Evolutionary conservation across 352 stramenopile genomes (phyloP).

Genomic region (Globisporangium apiculatum): DNA sequence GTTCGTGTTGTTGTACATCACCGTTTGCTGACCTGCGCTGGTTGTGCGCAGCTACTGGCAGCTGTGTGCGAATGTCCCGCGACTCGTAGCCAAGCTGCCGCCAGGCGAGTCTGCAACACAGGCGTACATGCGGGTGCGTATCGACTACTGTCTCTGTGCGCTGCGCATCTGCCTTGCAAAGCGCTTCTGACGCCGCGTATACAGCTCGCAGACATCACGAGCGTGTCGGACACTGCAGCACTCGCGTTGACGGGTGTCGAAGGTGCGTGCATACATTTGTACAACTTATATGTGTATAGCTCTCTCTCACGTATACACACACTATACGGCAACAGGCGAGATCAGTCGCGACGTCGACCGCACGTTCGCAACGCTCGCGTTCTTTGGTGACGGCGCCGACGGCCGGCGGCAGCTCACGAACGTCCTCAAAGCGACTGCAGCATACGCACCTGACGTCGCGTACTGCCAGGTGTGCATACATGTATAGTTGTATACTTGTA

Average conservation of each 20-base stretch:
- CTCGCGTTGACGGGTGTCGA: conserved; percentile 54
- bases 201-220: conserved; percentile 28
- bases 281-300: not conserved
- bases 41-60: conserved; percentile 30
- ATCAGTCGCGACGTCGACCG: conserved; percentile 67
- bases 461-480: conserved; percentile 62
- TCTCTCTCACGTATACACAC: not conserved
- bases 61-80: conserved; percentile 20
- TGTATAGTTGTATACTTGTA: not conserved
- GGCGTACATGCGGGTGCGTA: conserved; percentile 22
- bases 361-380: conserved; percentile 51
- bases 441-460: conserved; percentile 45
- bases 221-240: conserved; percentile 21
- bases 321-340: conserved; percentile 27
- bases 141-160: not conserved
- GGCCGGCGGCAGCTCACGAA: conserved; percentile 56
- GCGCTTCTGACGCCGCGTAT: not conserved
- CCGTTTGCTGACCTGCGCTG: not conserved
- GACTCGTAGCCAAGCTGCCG: conserved; percentile 17
- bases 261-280: conserved; percentile 18
- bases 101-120: conserved; percentile 5
- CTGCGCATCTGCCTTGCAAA: not conserved
- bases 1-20: not conserved
- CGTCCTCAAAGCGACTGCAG: conserved; percentile 59
- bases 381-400: conserved; percentile 44